Evolutionary conservation across 306 rosid species (phyloP).

Genomic region (Sechiopsis laciniata): DNA sequence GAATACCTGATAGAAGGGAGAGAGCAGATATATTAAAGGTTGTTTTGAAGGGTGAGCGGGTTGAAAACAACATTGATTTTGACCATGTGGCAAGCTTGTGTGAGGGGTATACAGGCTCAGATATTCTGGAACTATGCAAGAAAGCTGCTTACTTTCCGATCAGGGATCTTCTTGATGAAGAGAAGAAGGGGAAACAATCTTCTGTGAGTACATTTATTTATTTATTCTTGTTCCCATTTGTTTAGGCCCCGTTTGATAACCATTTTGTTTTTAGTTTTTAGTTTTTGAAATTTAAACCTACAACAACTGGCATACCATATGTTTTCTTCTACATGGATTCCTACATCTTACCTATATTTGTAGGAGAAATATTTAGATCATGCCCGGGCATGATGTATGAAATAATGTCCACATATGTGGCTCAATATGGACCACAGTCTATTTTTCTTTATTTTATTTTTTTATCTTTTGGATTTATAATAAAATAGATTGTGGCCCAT

Average conservation of each 20-base stretch:
- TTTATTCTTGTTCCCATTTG: constrained; percentile 8
- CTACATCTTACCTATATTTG: no score
- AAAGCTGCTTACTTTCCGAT: constrained; percentile 91
- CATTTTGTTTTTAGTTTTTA: no score
- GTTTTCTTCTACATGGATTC: no score
- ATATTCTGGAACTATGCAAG: constrained; percentile 91
- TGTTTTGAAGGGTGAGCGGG: constrained; percentile 63
- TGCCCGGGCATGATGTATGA: no score
- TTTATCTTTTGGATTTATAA: no score
- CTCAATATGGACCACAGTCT: no score
- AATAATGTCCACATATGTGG: no score
- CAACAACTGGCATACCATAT: no score
- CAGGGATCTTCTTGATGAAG: constrained; percentile 70
- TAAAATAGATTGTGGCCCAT: no score
- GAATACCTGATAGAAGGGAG: constrained; percentile 64
- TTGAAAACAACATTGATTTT: constrained; percentile 54
- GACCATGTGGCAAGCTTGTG: constrained; percentile 52
- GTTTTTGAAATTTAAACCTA: no score
- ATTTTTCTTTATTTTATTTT: no score
- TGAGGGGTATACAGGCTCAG: constrained; percentile 89
- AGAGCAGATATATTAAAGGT: constrained; percentile 83
- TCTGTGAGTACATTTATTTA: constrained; percentile 51
- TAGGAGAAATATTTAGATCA: no score
- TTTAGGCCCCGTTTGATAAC: background rate
- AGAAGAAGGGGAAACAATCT: constrained; percentile 60